Conservation (phyloP, 1,284 basidiomycete species). For the Pyrrhoderma lamaoense region DNA sequence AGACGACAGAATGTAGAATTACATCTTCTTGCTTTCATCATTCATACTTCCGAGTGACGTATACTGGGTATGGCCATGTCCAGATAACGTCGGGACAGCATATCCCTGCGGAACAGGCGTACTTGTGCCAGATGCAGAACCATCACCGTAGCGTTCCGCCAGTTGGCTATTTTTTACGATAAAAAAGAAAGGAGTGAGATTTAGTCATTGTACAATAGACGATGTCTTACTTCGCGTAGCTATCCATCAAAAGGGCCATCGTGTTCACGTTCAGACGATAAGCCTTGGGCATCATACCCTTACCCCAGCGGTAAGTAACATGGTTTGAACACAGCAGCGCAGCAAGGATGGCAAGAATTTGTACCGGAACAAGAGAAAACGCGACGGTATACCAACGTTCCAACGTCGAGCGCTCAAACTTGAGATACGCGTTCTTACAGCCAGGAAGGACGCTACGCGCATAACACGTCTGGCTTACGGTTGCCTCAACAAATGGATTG, state of each 20-base stretch:
- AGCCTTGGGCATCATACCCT: constrained; percentile 69
- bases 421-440: constrained; percentile 52
- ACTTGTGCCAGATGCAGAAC: constrained; percentile 32
- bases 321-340: constrained; percentile 62
- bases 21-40: neutral
- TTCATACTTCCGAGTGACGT: neutral
- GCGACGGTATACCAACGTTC: constrained; percentile 48
- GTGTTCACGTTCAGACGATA: constrained; percentile 56
- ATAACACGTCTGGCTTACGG: constrained; percentile 56
- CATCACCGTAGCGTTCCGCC: constrained; percentile 42
- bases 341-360: constrained; percentile 47
- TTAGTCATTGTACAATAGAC: neutral
- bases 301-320: constrained; percentile 70
- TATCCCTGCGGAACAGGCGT: neutral
- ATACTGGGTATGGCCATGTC: neutral
- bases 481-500: constrained; percentile 61
- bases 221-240: constrained; percentile 51
- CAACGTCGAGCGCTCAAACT: constrained; percentile 45
- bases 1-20: neutral
- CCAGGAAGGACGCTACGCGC: constrained; percentile 53
- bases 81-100: constrained; percentile 21
- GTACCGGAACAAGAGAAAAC: constrained; percentile 51
- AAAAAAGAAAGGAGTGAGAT: neutral
- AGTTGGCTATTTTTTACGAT: constrained; percentile 32
- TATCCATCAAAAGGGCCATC: constrained; percentile 70